Base-by-base conservation (phyloP, 2,329 filamentous ascomycete species). In the Curvularia hawaiiensis region DNA sequence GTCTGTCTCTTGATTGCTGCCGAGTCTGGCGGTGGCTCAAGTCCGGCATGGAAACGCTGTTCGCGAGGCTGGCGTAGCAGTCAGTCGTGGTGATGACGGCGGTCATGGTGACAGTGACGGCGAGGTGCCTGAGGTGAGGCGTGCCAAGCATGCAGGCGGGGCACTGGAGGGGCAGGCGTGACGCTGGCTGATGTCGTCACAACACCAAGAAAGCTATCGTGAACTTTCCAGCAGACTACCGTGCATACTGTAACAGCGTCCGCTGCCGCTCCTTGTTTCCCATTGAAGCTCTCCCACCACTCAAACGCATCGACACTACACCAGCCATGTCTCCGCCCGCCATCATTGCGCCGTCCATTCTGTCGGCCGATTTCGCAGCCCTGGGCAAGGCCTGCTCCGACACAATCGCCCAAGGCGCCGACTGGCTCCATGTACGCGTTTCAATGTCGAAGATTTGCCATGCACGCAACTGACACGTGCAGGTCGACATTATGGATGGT, bases 401-500 rank as follows among this genome's bases (percentile, higher is more conserved):
- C 70, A 97, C 93, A 58, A 97, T 99, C 71, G 83, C 85, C 50
- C 86, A 93, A 65, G 91, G 92, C 57, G 92, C 92, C 64, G 91
- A 77, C 66, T 77, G 75, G 75, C 75, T 77, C 58, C 75, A 77
- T 65, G 73, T 77, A 73, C 52, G 66, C 39, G 7, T 69, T 52
- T 62, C 43, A 22, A 6, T 48, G 59, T 30, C 43, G 45, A 22
- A 46, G 33, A 30, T 12, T 38, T 18, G 4, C 12, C n/a, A 16
- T 14, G 30, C 57, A 56, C 56, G 45, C 54, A 59, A 63, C 71
- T 75, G 68, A 97, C 82, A 96, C 91, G 90, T 85, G 96, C 68
- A 97, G 79, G 90, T 97, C 70, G 94, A 98, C 78, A 97, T 97
- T 76, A 93, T 96, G 94, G 95, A 99, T 77, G 95, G 95, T 56